Evolutionary conservation across 495 filamentous ascomycete species (phyloP).

Genomic region (Mytilinidion resinicola): DNA sequence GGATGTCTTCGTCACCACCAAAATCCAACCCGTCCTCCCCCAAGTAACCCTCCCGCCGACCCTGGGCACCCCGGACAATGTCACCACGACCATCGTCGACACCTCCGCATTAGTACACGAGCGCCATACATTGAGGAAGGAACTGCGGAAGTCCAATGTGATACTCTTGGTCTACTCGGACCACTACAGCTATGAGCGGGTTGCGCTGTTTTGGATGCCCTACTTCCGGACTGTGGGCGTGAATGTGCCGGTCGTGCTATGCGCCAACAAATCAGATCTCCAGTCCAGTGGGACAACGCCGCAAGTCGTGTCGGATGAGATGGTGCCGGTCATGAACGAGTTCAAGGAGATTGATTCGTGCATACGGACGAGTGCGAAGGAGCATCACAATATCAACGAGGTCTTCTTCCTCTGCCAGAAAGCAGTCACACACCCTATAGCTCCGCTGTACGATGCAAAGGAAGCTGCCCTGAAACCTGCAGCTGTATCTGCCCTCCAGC

Average conservation of each 20-base stretch:
- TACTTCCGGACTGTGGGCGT: slow-evolving; percentile 95
- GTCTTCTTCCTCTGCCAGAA: slow-evolving; percentile 97
- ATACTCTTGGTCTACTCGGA: slow-evolving; percentile 97
- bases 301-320: slow-evolving; percentile 89
- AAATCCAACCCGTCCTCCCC: slow-evolving; percentile 89
- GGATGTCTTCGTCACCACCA: slow-evolving; percentile 85
- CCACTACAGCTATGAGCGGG: slow-evolving; percentile 96
- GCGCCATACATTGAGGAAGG: slow-evolving; percentile 75
- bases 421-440: slow-evolving; percentile 96
- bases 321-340: slow-evolving; percentile 96
- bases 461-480: slow-evolving; percentile 79
- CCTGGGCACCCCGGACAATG: slow-evolving; percentile 85
- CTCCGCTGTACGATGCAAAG: slow-evolving; percentile 92
- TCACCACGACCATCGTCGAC: slow-evolving; percentile 92
- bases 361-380: slow-evolving; percentile 88
- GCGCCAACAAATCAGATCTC: slow-evolving; percentile 93
- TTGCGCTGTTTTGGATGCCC: slow-evolving; percentile 95
- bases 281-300: slow-evolving; percentile 60
- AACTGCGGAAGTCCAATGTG: slow-evolving; percentile 93
- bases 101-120: slow-evolving; percentile 94
- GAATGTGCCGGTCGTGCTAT: slow-evolving; percentile 93
- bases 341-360: slow-evolving; percentile 99
- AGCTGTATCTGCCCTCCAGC: slow-evolving; percentile 73
- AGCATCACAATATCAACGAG: slow-evolving; percentile 93
- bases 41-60: slow-evolving; percentile 88